Conservation (phyloP, 306 rosid genomes). For the Biancaea sappan region DNA sequence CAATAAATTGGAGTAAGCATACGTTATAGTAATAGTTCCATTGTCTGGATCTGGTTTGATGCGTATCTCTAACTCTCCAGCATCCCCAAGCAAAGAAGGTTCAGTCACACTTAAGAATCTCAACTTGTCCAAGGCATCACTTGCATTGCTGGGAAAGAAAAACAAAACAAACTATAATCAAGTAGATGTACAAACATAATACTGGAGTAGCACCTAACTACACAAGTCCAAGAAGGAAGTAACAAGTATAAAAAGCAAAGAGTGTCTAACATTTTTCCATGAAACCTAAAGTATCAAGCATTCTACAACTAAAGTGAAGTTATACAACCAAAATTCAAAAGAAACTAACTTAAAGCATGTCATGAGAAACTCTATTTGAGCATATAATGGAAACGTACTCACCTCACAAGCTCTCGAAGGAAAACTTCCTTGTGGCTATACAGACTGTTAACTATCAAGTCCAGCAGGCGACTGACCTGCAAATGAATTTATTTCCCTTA, state of each 20-base stretch:
- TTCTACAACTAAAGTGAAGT: not conserved
- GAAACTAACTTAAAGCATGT: too few species aligned
- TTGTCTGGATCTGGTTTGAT: constrained; percentile 86
- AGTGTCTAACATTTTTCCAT: not conserved
- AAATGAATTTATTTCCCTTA: constrained; percentile 16
- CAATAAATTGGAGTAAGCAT: constrained; percentile 25
- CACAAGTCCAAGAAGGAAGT: not conserved
- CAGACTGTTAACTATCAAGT: constrained; percentile 77
- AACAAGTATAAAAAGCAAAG: not conserved
- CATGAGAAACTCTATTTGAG: not conserved
- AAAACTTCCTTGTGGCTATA: constrained; percentile 81
- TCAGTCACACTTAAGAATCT: constrained; percentile 97
- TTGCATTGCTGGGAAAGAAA: not conserved
- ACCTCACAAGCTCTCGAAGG: constrained; percentile 80
- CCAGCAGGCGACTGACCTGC: constrained; percentile 71
- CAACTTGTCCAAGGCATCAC: constrained; percentile 82
- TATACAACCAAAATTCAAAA: not conserved
- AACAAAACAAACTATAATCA: not conserved
- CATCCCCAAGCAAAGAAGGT: constrained; percentile 89
- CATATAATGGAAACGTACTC: constrained; percentile 9
- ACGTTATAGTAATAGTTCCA: constrained; percentile 89
- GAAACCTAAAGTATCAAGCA: not conserved
- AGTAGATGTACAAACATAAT: not conserved
- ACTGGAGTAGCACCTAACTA: not conserved
- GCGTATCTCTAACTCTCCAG: constrained; percentile 85